Conservation (phyloP, 129 eudicot genomes). For the Flaveria brownii region DNA sequence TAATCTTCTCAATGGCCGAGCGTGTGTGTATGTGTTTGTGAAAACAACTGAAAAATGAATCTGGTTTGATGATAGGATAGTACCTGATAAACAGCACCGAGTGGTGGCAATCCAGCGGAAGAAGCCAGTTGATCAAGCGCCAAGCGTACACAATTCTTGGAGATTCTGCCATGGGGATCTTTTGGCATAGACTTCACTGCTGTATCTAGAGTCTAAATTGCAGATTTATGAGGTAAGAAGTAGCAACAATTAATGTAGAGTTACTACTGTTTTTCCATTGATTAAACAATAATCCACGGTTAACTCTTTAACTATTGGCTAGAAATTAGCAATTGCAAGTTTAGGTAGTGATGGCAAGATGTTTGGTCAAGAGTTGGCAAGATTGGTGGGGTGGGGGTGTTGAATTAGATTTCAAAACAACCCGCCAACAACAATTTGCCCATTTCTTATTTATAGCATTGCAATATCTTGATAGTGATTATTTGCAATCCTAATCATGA, state of each 20-base stretch:
- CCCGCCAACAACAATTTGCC: not conserved
- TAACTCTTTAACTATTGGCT: not conserved
- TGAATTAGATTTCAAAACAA: not conserved
- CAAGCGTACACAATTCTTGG: conserved; percentile 60
- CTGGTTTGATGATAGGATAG: not conserved
- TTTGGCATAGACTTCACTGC: conserved; percentile 57
- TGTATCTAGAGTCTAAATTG: conserved; percentile 60
- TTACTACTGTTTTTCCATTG: not conserved
- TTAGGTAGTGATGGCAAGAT: not conserved
- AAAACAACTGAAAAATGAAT: conserved; percentile 5
- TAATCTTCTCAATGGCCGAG: not conserved
- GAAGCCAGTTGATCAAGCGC: conserved; percentile 74
- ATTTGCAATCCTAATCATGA: not conserved
- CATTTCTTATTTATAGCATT: not conserved
- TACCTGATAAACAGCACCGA: conserved; percentile 92
- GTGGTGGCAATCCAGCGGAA: conserved; percentile 89
- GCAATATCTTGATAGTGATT: not conserved
- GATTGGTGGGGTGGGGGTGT: not conserved
- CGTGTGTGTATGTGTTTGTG: not conserved
- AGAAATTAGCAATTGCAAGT: not conserved
- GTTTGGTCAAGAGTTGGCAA: not conserved
- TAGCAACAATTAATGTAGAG: not conserved
- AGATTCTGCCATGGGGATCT: conserved; percentile 69
- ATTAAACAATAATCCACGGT: not conserved
- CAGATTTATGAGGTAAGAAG: conserved; percentile 13